Evolutionary conservation across 2,329 filamentous ascomycete species (phyloP).

Genomic region (Tolypocladium ovalisporum): DNA sequence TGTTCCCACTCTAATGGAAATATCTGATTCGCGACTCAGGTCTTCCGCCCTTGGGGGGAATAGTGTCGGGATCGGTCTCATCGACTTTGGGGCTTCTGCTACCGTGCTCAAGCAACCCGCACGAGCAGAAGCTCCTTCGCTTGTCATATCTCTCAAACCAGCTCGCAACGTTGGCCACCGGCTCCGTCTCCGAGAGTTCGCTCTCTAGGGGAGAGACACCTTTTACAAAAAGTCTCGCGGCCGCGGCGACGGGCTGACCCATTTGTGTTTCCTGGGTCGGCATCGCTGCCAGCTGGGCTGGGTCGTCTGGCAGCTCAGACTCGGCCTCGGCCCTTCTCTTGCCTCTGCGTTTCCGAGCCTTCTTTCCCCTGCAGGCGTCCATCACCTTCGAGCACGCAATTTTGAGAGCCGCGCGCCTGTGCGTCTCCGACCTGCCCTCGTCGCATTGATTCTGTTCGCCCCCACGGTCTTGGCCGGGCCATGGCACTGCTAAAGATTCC

Average conservation of each 20-base stretch:
- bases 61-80: not conserved
- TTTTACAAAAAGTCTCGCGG: not conserved
- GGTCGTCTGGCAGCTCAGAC: not conserved
- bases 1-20: too few relatives aligned
- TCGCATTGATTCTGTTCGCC: not conserved
- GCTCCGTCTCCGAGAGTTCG: not conserved
- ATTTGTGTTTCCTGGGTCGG: not conserved
- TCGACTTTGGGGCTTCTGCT: too few relatives aligned
- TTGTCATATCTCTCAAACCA: not conserved
- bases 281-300: not conserved
- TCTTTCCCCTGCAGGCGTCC: not conserved
- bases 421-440: not conserved
- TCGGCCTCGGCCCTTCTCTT: not conserved
- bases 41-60: not conserved
- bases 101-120: not conserved
- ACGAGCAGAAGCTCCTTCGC: not conserved
- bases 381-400: not conserved
- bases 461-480: not conserved
- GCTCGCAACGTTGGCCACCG: not conserved
- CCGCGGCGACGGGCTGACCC: not conserved
- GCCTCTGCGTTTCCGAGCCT: not conserved
- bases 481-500: too few relatives aligned
- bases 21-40: not conserved
- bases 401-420: not conserved
- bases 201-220: not conserved